phyloP scores from a whole-genome alignment of 1,284 basidiomycete genomes.

The Leccinum colubrinum region DNA sequence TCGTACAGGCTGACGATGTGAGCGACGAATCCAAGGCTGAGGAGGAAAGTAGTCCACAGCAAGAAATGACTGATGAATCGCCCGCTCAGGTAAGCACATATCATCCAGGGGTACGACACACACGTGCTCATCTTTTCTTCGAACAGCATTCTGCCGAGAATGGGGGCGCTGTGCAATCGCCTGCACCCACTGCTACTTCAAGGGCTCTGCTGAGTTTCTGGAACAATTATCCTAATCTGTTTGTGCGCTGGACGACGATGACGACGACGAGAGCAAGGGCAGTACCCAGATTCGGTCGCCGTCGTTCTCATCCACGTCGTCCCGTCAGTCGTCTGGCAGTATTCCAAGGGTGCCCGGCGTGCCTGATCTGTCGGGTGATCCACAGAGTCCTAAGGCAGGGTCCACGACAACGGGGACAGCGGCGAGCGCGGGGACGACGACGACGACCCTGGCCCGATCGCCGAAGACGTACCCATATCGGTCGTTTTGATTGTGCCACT shows the following conservation, averaged over 20 bases:
- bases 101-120: neutral
- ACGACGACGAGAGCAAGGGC: conserved; percentile 7
- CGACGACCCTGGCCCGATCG: neutral
- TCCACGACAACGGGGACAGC: neutral
- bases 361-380: conserved; percentile 13
- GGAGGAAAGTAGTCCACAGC: conserved; percentile 29
- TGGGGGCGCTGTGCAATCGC: conserved; percentile 24
- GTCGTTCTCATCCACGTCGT: conserved; percentile 19
- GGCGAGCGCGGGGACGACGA: neutral
- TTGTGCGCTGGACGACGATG: conserved; percentile 37
- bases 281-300: conserved; percentile 14
- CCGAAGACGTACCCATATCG: conserved; percentile 41
- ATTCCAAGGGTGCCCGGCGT: conserved; percentile 25
- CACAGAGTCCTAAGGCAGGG: neutral
- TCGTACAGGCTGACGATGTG: conserved; percentile 19
- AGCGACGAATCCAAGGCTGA: conserved; percentile 30
- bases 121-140: neutral
- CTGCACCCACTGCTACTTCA: conserved; percentile 8
- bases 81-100: conserved; percentile 14
- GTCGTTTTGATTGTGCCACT: conserved; percentile 80
- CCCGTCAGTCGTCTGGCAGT: conserved; percentile 24
- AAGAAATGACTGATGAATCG: conserved; percentile 22
- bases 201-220: conserved; percentile 44
- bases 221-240: conserved; percentile 43
- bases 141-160: conserved; percentile 26